Evolutionary conservation across 1,284 basidiomycete species (phyloP).

Genomic region (Fomitiporia mediterranea): DNA sequence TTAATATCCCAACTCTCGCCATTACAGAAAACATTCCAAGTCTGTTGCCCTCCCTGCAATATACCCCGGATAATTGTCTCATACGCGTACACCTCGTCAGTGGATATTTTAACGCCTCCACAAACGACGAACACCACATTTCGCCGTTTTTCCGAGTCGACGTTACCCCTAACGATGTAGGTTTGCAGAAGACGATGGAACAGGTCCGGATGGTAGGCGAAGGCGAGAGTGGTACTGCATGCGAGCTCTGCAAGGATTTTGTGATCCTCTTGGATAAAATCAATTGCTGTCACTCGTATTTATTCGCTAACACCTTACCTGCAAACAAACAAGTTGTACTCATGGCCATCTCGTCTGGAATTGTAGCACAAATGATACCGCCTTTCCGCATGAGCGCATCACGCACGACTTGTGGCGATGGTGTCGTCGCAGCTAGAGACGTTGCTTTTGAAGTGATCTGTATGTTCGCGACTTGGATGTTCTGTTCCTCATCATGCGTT

Average conservation of each 20-base stretch:
- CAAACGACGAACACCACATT: conserved; percentile 63
- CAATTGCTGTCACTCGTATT: not conserved
- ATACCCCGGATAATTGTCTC: conserved; percentile 35
- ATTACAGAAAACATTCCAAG: conserved; percentile 38
- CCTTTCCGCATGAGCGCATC: conserved; percentile 57
- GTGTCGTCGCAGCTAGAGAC: conserved; percentile 65
- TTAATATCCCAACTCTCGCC: conserved; percentile 32
- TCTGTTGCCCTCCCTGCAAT: conserved; percentile 23
- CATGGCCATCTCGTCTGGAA: conserved; percentile 69
- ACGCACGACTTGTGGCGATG: conserved; percentile 53
- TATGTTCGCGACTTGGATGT: conserved; percentile 52
- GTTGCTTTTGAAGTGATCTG: conserved; percentile 59
- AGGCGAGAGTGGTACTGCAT: conserved; percentile 60
- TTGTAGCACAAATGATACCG: conserved; percentile 48
- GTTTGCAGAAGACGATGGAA: conserved; percentile 46
- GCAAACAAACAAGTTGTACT: conserved; percentile 49
- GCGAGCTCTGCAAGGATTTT: conserved; percentile 69
- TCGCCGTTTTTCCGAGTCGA: conserved; percentile 25
- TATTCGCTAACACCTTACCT: conserved; percentile 36
- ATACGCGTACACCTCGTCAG: conserved; percentile 49
- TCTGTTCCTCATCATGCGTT: conserved; percentile 26
- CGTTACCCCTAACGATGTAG: conserved; percentile 21
- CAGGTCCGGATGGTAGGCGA: conserved; percentile 55
- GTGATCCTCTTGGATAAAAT: conserved; percentile 53
- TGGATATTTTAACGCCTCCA: conserved; percentile 65